Evolutionary conservation across 2,329 filamentous ascomycete genomes (phyloP).

Genomic region (Scedosporium minutisporum): DNA sequence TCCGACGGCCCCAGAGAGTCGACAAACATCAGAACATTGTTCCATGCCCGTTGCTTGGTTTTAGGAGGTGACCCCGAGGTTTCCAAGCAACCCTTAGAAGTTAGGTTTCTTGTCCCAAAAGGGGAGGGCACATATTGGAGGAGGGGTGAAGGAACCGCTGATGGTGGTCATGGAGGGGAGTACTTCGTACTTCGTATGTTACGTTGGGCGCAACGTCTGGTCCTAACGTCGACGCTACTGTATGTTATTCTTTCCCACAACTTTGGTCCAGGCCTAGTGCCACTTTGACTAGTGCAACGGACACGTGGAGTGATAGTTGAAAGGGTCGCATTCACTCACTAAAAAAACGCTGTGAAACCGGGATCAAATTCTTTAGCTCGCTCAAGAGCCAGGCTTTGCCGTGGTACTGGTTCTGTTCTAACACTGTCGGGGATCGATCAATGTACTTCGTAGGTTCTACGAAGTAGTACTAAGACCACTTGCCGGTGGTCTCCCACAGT

Average conservation of each 20-base stretch:
- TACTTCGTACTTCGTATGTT: background rate
- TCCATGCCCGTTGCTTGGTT: background rate
- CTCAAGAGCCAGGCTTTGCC: background rate
- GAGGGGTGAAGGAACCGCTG: background rate
- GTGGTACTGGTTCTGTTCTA: background rate
- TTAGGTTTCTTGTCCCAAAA: background rate
- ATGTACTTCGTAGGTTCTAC: no score
- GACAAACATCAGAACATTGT: background rate
- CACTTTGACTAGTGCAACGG: background rate
- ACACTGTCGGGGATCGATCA: background rate
- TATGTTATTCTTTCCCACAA: background rate
- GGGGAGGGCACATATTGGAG: background rate
- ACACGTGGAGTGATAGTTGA: background rate
- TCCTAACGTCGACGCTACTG: background rate
- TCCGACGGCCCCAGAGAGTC: background rate
- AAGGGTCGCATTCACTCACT: slow-evolving; percentile 1
- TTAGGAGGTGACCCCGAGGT: background rate
- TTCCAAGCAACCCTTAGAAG: background rate
- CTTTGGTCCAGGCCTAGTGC: background rate
- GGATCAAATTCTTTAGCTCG: background rate
- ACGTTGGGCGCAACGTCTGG: background rate
- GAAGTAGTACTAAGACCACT: no score
- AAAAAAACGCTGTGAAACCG: background rate
- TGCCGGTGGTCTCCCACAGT: background rate
- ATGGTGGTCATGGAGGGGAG: background rate